phyloP scores from a whole-genome alignment of 73 alveolate genomes.

The Urostyla sp. region DNA sequence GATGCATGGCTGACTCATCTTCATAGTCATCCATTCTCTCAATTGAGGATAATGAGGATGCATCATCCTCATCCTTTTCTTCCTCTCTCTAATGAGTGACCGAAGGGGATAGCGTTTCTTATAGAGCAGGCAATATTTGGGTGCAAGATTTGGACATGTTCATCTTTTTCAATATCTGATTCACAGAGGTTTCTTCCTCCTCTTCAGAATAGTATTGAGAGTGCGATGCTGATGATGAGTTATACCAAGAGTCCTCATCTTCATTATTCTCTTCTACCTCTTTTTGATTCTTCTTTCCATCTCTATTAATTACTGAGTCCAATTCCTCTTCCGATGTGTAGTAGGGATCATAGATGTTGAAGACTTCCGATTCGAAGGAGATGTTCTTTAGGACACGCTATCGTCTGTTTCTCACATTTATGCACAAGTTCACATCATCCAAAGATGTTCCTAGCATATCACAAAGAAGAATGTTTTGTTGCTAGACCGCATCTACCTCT shows the following conservation, averaged over 20 bases:
- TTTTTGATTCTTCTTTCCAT: neutral
- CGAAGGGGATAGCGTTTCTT: too few relatives aligned
- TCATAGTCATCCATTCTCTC: neutral
- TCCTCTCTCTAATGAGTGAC: neutral
- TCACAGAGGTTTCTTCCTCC: too few relatives aligned
- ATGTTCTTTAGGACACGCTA: constrained; percentile 31
- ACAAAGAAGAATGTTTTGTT: neutral
- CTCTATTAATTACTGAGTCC: neutral
- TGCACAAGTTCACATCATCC: neutral
- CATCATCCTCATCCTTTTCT: constrained; percentile 30
- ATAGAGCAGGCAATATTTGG: too few relatives aligned
- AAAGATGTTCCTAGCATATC: neutral
- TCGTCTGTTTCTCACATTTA: constrained; percentile 42
- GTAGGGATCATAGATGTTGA: constrained; percentile 53
- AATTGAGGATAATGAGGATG: too few relatives aligned
- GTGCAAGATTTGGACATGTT: too few relatives aligned
- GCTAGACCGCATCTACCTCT: neutral
- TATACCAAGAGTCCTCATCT: too few relatives aligned
- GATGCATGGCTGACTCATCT: too few relatives aligned
- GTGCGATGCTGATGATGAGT: too few relatives aligned
- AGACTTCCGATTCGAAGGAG: constrained; percentile 36
- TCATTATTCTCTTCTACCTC: neutral
- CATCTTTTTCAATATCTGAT: neutral
- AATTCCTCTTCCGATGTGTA: constrained; percentile 26
- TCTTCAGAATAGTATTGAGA: too few relatives aligned